phyloP scores from a whole-genome alignment of 306 rosid genomes.

The Amphicarpaea edgeworthii region DNA sequence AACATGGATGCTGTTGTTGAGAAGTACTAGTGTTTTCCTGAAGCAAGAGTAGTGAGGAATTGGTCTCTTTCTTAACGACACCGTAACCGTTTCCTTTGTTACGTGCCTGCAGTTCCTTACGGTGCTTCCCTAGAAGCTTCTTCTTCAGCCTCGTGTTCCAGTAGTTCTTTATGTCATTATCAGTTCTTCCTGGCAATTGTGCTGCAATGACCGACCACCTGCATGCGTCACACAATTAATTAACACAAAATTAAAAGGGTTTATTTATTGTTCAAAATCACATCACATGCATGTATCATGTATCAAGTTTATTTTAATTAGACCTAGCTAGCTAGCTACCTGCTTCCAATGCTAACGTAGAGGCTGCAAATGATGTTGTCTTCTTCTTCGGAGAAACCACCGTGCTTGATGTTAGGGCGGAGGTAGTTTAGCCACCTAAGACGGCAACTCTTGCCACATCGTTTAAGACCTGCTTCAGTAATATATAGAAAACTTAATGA shows the following conservation, averaged over 20 bases:
- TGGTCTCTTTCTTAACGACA: slow-evolving; percentile 50
- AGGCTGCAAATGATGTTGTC: slow-evolving; percentile 89
- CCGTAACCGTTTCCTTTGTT: slow-evolving; percentile 40
- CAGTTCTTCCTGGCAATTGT: slow-evolving; percentile 89
- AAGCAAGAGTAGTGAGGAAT: slow-evolving; percentile 36
- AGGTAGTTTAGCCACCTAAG: slow-evolving; percentile 93
- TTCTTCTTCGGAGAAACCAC: slow-evolving; percentile 91
- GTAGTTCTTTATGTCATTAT: slow-evolving; percentile 90
- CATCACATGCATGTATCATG: no score
- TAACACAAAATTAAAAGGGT: no score
- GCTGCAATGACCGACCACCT: slow-evolving; percentile 97
- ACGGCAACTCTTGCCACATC: slow-evolving; percentile 95
- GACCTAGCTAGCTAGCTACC: no score
- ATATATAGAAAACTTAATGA: neutral
- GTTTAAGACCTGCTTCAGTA: slow-evolving; percentile 67
- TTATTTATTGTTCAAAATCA: no score
- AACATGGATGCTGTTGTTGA: slow-evolving; percentile 53
- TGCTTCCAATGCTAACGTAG: slow-evolving; percentile 87
- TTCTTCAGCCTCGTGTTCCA: slow-evolving; percentile 96
- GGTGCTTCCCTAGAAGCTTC: slow-evolving; percentile 82
- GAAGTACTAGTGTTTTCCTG: slow-evolving; percentile 29
- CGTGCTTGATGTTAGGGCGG: slow-evolving; percentile 90
- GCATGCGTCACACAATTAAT: neutral
- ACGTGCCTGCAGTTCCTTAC: slow-evolving; percentile 64
- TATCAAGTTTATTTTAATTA: no score